These are phyloP conservation scores for Barnettozyma botsteinii DNA, from an alignment of 805 yeast genomes.

Conservation along the genomic window DNA sequence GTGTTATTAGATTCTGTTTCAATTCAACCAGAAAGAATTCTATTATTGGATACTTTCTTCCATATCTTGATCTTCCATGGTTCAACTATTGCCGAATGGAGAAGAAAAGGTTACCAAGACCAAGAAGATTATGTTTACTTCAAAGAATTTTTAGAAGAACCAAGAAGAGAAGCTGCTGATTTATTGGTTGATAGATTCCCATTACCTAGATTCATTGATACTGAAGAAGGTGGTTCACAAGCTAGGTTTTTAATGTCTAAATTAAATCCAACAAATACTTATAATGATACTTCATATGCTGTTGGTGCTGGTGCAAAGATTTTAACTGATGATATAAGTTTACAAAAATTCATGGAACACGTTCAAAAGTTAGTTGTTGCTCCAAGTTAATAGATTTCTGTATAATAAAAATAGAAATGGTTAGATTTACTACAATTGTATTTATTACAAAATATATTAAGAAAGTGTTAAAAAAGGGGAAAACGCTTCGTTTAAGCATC, in stretches of 20 bases:
- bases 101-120: slow-evolving; percentile 57
- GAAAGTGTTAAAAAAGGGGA: neutral
- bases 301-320: slow-evolving; percentile 35
- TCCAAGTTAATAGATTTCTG: slow-evolving; percentile 1
- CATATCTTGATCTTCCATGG: slow-evolving; percentile 66
- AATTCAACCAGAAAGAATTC: slow-evolving; percentile 48
- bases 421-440: neutral
- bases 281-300: slow-evolving; percentile 33
- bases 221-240: slow-evolving; percentile 73
- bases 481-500: slow-evolving; percentile 64
- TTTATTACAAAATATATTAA: neutral
- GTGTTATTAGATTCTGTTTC: slow-evolving; percentile 62
- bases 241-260: slow-evolving; percentile 67
- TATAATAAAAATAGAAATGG: neutral
- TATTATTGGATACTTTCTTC: slow-evolving; percentile 63
- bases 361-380: slow-evolving; percentile 23
- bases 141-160: slow-evolving; percentile 53
- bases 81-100: slow-evolving; percentile 60
- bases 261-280: slow-evolving; percentile 59
- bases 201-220: slow-evolving; percentile 64
- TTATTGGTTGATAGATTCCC: slow-evolving; percentile 63
- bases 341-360: slow-evolving; percentile 33
- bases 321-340: slow-evolving; percentile 48
- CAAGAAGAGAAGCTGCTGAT: slow-evolving; percentile 61
- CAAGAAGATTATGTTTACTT: slow-evolving; percentile 54